Evolutionary conservation across 805 yeast species (phyloP), one percentile per base, ranked within the genome.

Genomic region (Scheffersomyces lignosus): DNA sequence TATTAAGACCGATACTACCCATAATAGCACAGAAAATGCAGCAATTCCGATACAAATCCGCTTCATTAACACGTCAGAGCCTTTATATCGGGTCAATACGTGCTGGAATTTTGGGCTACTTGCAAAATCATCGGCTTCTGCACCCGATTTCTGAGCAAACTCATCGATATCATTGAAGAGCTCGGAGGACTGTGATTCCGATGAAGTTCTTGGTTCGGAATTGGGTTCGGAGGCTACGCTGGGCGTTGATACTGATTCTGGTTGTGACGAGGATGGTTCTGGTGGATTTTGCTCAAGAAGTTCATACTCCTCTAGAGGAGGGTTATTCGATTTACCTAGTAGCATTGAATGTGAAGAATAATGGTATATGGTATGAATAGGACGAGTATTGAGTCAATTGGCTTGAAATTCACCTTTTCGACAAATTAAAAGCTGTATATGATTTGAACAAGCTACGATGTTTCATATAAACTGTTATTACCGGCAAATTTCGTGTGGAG

Each of bases 151-250:
- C 23, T 36, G 36, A 15, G 53, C 31, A 37, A 33, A 43, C 7
- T 45, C 47, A 29, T 56, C 58, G 12, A 68, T 56, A 12, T 50
- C 53, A n/a, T 56, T 58, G 36, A 68, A 59, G 4, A 65, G 18
- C 6, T 28, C 45, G 1, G 72, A 67, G 4, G 58, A 42, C 29
- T 28, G 37, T 10, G 57, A 49, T 4, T 42, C 52, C 5, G 28
- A 31, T 2, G 60, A 55, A 10, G 26, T 4, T 16, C 37, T 13
- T 8, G 31, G 22, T 6, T 27, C 33, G 26, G 17, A 27, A 8
- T 14, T 12, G 15, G 27, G 17, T 17, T 17, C 17, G 20, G 13
- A 5, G 15, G 18, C 18, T 26, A 15, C 38, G 35, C 24, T 20
- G 10, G 24, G 24, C 10, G 24, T 20, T 10, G 24, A 20, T 7